A percentile compares a stretch with the other conserved stretches of the same genome.
Evolutionary conservation across 345 rosid genomes (phyloP).

Genomic region (Raphanus sativus): DNA sequence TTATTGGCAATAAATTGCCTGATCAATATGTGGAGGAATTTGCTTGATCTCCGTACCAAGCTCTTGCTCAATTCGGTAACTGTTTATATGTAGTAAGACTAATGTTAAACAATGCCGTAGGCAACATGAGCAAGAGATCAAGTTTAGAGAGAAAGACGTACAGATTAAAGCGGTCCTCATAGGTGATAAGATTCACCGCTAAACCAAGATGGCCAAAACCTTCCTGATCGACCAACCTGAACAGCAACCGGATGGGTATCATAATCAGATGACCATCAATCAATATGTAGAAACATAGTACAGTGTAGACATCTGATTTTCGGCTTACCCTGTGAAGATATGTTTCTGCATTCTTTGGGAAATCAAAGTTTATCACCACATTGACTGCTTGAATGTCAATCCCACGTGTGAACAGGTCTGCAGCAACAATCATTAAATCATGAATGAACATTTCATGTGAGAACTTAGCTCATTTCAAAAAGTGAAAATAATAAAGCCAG

Average conservation of each 20-base stretch:
- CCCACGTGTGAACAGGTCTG: not conserved
- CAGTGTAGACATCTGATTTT: not conserved
- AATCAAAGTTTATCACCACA: not conserved
- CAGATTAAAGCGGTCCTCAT: slow-evolving; percentile 26
- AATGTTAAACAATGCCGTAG: not conserved
- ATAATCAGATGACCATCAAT: slow-evolving; percentile 9
- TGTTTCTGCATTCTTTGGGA: slow-evolving; percentile 79
- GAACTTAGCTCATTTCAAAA: not conserved
- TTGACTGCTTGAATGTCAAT: slow-evolving; percentile 1
- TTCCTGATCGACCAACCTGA: slow-evolving; percentile 92
- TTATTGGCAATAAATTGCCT: slow-evolving; percentile 82
- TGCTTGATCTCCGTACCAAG: slow-evolving; percentile 94
- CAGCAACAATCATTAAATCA: slow-evolving; percentile 16
- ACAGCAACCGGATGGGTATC: not conserved
- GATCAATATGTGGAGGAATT: slow-evolving; percentile 91
- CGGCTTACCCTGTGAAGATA: slow-evolving; percentile 88
- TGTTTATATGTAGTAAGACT: slow-evolving; percentile 26
- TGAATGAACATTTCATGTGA: not conserved
- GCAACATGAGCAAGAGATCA: not conserved
- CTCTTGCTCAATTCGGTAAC: slow-evolving; percentile 96
- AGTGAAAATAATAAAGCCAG: not conserved
- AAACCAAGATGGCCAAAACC: slow-evolving; percentile 94
- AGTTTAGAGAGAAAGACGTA: slow-evolving; percentile 37
- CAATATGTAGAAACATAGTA: not conserved
- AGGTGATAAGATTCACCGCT: slow-evolving; percentile 72